Base-by-base conservation (phyloP, 2,329 filamentous ascomycete species). In the Paraconiothyrium brasiliense region DNA sequence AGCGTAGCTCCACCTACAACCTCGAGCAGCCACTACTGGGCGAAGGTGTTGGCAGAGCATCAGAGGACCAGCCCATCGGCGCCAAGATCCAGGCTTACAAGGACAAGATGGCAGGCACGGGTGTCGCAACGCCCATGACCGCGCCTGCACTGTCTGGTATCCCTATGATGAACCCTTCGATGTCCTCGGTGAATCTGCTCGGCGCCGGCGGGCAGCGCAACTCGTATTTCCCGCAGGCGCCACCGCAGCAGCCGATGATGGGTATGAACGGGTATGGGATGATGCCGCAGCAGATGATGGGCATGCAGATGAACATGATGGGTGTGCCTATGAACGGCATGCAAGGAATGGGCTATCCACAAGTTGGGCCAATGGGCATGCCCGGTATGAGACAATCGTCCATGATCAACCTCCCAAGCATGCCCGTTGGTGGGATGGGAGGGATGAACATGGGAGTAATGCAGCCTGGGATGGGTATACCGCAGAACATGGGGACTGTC, bases 21-120 rank as follows among this genome's bases (percentile, higher is more conserved):
- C 61, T 73, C 35, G 71, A 76, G 13, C 61, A 67, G 46, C 76
- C 76, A 0, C 69, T 78, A 0, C 54, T 79, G 0, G 66, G 65
- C 10, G 66, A 63, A 13, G 65, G 69, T 2, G 55, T 69, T 1
- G 68, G 65, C 16, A 76, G 73, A 44, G 60, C 63, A 35, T 63
- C 73, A 34, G 67, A 74, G 2, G 72, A 78, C 41, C 67, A 66
- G 35, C 70, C 75, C 0, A 66, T 77, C 11, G 71, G 71, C 39
- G 69, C 68, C 22, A 77, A 74, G 54, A 76, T 77, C n/a, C 74
- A 78, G 24, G 73, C 76, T 1, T 80, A 79, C 66, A 78, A 76
- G 57, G 67, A 76, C 20, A 67, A 64, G n/a, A 66, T 74, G 65
- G 61, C 69, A 4, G 73, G 73, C 14, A 34, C 39, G 14, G 27